A percentile compares a stretch with the other conserved stretches of the same genome.
phyloP scores from a whole-genome alignment of 306 rosid species.

The Hippophae rhamnoides region DNA sequence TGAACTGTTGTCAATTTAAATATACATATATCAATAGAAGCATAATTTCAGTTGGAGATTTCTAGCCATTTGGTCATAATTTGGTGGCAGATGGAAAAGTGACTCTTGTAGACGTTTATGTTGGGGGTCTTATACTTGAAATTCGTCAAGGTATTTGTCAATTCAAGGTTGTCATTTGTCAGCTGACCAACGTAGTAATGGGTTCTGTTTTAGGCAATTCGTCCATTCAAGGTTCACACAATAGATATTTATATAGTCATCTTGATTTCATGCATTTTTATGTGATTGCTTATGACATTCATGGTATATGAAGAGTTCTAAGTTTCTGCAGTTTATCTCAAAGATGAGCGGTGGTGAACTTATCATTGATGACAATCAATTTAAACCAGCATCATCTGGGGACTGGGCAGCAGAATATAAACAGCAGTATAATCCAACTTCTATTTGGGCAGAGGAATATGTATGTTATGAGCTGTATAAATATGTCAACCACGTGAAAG shows the following conservation, averaged over 20 bases:
- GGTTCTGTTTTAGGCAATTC: no score
- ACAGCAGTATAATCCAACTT: slow-evolving; percentile 46
- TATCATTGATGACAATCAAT: slow-evolving; percentile 82
- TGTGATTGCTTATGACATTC: neutral
- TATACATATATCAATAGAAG: no score
- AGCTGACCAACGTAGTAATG: no score
- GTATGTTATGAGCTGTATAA: slow-evolving; percentile 35
- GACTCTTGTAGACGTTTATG: no score
- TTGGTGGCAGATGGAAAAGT: no score
- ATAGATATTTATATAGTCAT: neutral
- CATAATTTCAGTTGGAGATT: no score
- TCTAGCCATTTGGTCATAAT: no score
- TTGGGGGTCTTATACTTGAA: no score
- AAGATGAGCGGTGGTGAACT: slow-evolving; percentile 98
- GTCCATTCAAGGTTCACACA: no score
- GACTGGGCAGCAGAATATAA: slow-evolving; percentile 85
- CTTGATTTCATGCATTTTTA: neutral
- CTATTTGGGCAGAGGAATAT: slow-evolving; percentile 81
- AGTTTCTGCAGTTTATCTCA: slow-evolving; percentile 88
- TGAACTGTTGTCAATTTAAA: no score
- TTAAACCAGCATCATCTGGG: slow-evolving; percentile 56
- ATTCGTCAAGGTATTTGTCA: no score
- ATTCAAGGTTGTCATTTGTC: no score
- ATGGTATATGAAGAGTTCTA: slow-evolving; percentile 63
- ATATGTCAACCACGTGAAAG: slow-evolving; percentile 10